Percentiles rank a stretch among this genome's conserved stretches.
Evolutionary conservation across 257 asterid species (phyloP).

Genomic region (Solanum lycopersicoides): DNA sequence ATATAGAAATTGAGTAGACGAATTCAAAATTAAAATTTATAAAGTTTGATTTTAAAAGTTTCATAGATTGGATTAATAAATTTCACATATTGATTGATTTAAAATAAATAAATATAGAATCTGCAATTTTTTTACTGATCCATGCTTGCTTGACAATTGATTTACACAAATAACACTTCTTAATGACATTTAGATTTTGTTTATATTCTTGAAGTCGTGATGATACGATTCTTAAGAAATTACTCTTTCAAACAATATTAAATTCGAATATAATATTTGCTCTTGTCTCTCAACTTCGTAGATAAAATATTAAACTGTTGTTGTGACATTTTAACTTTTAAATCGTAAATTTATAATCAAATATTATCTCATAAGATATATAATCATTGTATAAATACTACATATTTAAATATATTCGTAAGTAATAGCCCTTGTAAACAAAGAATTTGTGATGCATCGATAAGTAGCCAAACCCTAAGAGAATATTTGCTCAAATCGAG

Average conservation of each 20-base stretch:
- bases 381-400: neutral
- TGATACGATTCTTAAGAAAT: too few relatives aligned
- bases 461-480: neutral
- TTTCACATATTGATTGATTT: neutral
- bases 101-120: neutral
- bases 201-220: too few relatives aligned
- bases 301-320: neutral
- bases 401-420: neutral
- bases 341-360: rapidly evolving
- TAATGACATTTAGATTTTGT: neutral
- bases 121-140: neutral
- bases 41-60: neutral
- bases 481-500: neutral
- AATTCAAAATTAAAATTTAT: neutral
- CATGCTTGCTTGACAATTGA: neutral
- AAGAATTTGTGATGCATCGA: neutral
- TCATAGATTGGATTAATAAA: neutral
- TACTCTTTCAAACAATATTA: too few relatives aligned
- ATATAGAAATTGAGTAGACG: neutral
- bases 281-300: neutral
- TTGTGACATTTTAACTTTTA: neutral
- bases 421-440: neutral
- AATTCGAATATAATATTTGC: too few relatives aligned
- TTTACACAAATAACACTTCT: neutral
- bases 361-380: neutral